phyloP scores from a whole-genome alignment of 108 stramenopile genomes.

The Pseudonitzschia multistriata region DNA sequence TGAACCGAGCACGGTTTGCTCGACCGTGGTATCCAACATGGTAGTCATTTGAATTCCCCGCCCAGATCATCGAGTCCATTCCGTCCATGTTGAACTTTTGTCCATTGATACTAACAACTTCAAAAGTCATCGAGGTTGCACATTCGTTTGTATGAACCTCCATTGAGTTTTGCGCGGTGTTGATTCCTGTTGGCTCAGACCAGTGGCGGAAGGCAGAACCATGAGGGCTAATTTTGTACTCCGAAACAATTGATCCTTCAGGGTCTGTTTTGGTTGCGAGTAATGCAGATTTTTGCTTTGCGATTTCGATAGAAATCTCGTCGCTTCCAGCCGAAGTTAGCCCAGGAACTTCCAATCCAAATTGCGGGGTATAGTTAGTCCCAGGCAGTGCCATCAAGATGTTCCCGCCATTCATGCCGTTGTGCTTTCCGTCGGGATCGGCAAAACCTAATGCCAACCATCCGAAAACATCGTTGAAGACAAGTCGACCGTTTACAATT shows the following conservation, averaged over 20 bases:
- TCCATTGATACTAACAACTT: constrained; percentile 46
- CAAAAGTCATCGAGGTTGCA: constrained; percentile 60
- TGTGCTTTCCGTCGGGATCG: constrained; percentile 10
- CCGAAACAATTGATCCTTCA: constrained; percentile 27
- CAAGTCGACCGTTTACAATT: constrained; percentile 43
- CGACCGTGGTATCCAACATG: constrained; percentile 51
- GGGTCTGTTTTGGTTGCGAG: neutral
- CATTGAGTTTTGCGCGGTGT: neutral
- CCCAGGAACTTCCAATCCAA: constrained; percentile 28
- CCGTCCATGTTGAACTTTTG: constrained; percentile 45
- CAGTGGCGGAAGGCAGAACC: constrained; percentile 58
- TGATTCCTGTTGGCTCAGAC: constrained; percentile 32
- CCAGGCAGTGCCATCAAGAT: constrained; percentile 43
- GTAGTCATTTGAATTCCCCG: constrained; percentile 51
- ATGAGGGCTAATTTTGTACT: constrained; percentile 41
- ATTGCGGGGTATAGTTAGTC: constrained; percentile 1
- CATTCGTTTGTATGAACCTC: constrained; percentile 41
- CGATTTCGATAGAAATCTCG: neutral
- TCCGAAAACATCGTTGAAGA: constrained; percentile 55
- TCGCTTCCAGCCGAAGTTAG: constrained; percentile 21
- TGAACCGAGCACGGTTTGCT: constrained; percentile 2
- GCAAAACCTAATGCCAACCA: constrained; percentile 27
- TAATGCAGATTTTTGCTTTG: neutral
- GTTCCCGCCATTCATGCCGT: constrained; percentile 28
- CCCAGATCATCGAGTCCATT: constrained; percentile 66